phyloP scores from a whole-genome alignment of 345 rosid species.

The Balakata baccata region DNA sequence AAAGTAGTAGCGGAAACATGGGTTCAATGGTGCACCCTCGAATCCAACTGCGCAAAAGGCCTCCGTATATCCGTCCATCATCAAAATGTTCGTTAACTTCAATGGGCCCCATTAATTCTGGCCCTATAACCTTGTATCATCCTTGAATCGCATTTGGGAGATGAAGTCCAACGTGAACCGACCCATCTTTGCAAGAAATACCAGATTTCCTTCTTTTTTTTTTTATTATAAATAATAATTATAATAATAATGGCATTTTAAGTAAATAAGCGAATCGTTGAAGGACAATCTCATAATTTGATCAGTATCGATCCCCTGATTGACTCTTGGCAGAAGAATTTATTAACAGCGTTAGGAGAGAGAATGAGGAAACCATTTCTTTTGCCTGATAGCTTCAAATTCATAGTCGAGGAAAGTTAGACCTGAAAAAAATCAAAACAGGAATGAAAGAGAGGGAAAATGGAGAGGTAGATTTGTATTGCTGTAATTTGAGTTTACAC shows the following conservation, averaged over 20 bases:
- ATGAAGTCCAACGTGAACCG: background rate
- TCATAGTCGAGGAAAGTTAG: background rate
- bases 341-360: background rate
- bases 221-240: background rate
- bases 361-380: background rate
- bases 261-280: background rate
- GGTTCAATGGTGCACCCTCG: no score
- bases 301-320: background rate
- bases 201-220: background rate
- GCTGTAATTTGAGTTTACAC: background rate
- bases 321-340: background rate
- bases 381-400: background rate
- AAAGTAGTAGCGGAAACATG: no score
- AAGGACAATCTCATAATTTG: background rate
- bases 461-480: constrained; percentile 7
- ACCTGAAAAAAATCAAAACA: background rate
- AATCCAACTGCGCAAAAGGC: no score
- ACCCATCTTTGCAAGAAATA: background rate
- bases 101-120: background rate
- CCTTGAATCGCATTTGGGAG: background rate
- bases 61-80: no score
- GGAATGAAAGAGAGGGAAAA: background rate
- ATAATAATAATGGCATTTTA: background rate
- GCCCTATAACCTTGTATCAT: background rate
- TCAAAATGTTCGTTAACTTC: background rate